Percentiles rank a stretch among this genome's conserved stretches.
Conservation (phyloP, 2,329 filamentous ascomycete genomes). For the Paraphoma sp. region DNA sequence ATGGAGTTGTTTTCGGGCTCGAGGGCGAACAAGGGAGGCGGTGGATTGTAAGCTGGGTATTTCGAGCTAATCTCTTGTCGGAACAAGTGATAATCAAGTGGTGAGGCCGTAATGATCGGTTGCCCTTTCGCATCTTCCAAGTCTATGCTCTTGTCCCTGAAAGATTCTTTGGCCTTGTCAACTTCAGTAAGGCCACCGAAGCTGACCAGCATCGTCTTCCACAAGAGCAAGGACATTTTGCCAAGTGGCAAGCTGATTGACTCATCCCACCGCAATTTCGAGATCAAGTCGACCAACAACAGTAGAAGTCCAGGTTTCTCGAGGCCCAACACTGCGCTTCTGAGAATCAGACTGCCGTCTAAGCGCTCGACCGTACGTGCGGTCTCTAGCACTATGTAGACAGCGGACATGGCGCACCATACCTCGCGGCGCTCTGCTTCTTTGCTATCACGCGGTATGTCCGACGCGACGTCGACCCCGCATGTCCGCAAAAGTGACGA, state of each 20-base stretch:
- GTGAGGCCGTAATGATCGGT: constrained; percentile 88
- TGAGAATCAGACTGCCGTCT: constrained; percentile 60
- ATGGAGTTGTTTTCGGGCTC: constrained; percentile 92
- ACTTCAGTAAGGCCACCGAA: constrained; percentile 83
- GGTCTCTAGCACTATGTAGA: constrained; percentile 58
- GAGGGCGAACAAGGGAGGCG: constrained; percentile 79
- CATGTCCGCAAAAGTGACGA: constrained; percentile 41
- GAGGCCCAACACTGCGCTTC: constrained; percentile 36
- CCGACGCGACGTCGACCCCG: constrained; percentile 30
- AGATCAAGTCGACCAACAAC: constrained; percentile 70
- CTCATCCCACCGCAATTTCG: constrained; percentile 62
- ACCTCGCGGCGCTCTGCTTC: constrained; percentile 52
- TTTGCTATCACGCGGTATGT: constrained; percentile 39
- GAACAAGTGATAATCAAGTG: constrained; percentile 94
- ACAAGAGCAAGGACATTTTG: constrained; percentile 76
- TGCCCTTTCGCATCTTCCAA: constrained; percentile 67
- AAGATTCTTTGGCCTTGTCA: constrained; percentile 73
- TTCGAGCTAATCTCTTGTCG: constrained; percentile 97
- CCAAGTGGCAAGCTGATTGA: constrained; percentile 64
- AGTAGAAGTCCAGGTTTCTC: constrained; percentile 69
- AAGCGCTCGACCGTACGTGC: constrained; percentile 46
- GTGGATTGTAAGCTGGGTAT: constrained; percentile 94
- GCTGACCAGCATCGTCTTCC: constrained; percentile 87
- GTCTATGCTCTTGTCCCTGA: constrained; percentile 64
- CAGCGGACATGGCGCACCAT: constrained; percentile 57